A percentile compares a stretch with the other conserved stretches of the same genome.
Evolutionary conservation across 257 asterid genomes (phyloP).

Genomic region (Penstemon newberryi): DNA sequence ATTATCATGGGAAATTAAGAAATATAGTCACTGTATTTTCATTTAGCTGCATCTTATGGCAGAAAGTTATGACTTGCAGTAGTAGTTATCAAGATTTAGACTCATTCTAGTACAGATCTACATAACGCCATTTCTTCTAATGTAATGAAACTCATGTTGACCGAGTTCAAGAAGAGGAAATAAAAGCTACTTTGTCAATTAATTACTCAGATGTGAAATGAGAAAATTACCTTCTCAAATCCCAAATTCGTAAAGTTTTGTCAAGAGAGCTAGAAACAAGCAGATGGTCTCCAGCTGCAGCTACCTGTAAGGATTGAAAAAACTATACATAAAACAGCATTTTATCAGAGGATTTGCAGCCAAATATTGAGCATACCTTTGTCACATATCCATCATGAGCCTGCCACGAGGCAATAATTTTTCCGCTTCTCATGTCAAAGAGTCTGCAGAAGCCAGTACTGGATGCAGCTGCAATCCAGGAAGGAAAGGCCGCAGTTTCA

Average conservation of each 20-base stretch:
- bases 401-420: conserved; percentile 82
- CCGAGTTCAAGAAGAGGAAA: not conserved
- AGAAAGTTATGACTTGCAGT: conserved; percentile 11
- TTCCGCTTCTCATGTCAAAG: conserved; percentile 88
- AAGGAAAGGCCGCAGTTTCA: conserved; percentile 52
- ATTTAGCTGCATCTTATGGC: not conserved
- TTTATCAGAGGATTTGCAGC: conserved; percentile 8
- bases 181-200: not conserved
- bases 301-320: conserved; percentile 61
- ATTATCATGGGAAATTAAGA: not conserved
- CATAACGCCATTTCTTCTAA: conserved; percentile 1
- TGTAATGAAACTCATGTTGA: conserved; percentile 11
- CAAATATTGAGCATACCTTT: conserved; percentile 54
- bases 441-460: conserved; percentile 86
- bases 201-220: conserved; percentile 10
- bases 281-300: conserved; percentile 71
- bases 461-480: conserved; percentile 90
- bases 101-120: conserved; percentile 21
- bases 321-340: conserved; percentile 21
- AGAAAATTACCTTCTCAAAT: conserved; percentile 74
- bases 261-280: conserved; percentile 95
- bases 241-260: conserved; percentile 85
- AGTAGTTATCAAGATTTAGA: conserved; percentile 2
- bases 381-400: conserved; percentile 98
- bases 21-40: conserved; percentile 13